Conservation (phyloP, 352 stramenopile genomes). For the Globisporangium megalacanthum region DNA sequence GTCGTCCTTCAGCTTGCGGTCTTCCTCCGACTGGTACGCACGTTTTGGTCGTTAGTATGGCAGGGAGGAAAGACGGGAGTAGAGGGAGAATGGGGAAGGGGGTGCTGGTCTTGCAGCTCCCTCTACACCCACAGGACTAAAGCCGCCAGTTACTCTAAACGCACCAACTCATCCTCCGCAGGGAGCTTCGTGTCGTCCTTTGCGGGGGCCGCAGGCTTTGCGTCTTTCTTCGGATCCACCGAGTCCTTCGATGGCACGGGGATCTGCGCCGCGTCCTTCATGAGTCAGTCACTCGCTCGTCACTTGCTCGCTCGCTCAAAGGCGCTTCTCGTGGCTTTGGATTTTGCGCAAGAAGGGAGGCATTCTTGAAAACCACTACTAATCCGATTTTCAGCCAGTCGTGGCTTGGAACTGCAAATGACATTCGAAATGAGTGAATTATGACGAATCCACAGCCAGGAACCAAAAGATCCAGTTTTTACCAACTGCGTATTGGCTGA, state of each 20-base stretch:
- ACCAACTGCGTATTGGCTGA: too few species aligned
- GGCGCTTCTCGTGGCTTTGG: too few species aligned
- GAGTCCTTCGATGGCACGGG: slow-evolving; percentile 55
- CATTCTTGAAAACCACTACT: too few species aligned
- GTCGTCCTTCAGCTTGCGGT: slow-evolving; percentile 91
- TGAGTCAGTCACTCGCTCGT: slow-evolving; percentile 8
- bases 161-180: slow-evolving; percentile 64
- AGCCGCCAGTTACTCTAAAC: slow-evolving; percentile 8
- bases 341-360: too few species aligned
- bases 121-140: background rate
- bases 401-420: too few species aligned
- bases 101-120: background rate
- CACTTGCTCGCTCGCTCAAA: background rate
- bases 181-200: slow-evolving; percentile 24
- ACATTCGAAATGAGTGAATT: too few species aligned
- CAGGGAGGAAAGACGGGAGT: too few species aligned
- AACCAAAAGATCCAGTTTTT: too few species aligned
- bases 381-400: too few species aligned
- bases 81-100: too few species aligned
- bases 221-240: slow-evolving; percentile 37
- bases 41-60: too few species aligned
- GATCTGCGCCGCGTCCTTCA: slow-evolving; percentile 69
- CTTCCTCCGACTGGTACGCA: slow-evolving; percentile 75
- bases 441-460: too few species aligned
- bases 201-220: slow-evolving; percentile 11